phyloP scores from a whole-genome alignment of 2,329 filamentous ascomycete genomes.

The Xylariaceae sp. region DNA sequence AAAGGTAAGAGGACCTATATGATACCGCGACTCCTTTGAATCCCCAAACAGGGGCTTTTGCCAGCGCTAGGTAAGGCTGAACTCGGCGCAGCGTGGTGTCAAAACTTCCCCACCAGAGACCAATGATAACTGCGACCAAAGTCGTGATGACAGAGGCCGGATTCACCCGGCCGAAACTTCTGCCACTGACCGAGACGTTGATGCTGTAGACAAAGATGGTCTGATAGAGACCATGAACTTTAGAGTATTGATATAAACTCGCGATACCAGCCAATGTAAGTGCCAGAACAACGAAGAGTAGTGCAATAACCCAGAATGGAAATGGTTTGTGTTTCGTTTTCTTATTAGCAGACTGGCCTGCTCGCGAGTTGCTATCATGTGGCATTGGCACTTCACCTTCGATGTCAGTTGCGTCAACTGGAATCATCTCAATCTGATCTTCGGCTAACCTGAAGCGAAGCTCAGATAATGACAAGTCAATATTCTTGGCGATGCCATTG shows the following conservation, averaged over 20 bases:
- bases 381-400: too few species aligned
- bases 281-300: neutral
- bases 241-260: constrained; percentile 11
- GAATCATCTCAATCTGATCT: neutral
- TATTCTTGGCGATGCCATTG: neutral
- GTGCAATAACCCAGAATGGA: neutral
- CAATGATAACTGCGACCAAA: constrained; percentile 22
- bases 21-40: constrained; percentile 19
- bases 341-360: neutral
- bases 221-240: constrained; percentile 20
- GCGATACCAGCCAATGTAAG: neutral
- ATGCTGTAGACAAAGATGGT: constrained; percentile 26
- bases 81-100: constrained; percentile 21
- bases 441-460: neutral
- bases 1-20: constrained; percentile 24
- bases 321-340: neutral
- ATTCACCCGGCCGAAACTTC: constrained; percentile 17
- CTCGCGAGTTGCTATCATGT: neutral
- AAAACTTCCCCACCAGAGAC: constrained; percentile 22
- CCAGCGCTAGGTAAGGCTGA: constrained; percentile 25
- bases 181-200: constrained; percentile 16
- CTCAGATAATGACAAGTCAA: neutral
- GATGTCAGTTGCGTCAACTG: neutral
- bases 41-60: constrained; percentile 16
- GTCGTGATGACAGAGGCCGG: constrained; percentile 28